Evolutionary conservation across 73 alveolate species (phyloP).

Genomic region (Tetrahymena elliotti): DNA sequence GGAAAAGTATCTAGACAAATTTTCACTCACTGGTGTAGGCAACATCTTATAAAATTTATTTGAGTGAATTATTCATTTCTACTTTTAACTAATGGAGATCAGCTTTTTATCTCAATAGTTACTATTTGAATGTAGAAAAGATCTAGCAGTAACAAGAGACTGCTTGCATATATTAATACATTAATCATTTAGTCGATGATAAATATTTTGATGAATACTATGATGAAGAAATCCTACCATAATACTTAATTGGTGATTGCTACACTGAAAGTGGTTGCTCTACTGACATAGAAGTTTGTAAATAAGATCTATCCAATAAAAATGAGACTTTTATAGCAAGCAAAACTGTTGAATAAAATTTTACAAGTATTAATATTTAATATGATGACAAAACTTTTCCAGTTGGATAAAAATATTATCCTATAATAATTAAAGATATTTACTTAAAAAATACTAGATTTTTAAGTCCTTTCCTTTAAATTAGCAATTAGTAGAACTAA

Average conservation of each 20-base stretch:
- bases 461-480: not conserved
- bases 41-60: not conserved
- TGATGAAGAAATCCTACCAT: not conserved
- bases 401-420: not conserved
- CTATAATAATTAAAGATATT: not conserved
- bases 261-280: not conserved
- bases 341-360: not conserved
- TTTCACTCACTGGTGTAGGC: not conserved
- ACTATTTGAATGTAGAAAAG: not conserved
- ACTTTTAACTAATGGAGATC: not conserved
- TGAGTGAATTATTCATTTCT: not conserved
- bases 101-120: not conserved
- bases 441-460: not conserved
- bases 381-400: not conserved
- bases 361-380: not conserved
- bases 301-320: not conserved
- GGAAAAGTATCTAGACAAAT: not conserved
- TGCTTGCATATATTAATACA: not conserved
- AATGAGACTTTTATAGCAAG: not conserved
- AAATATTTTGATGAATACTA: not conserved
- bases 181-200: not conserved
- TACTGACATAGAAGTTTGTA: not conserved
- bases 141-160: not conserved
- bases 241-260: not conserved
- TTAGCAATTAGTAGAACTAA: not conserved